Percentiles rank a stretch among this genome's conserved stretches.
Evolutionary conservation across 345 rosid genomes (phyloP).

Genomic region (Gossypium herbaceum): DNA sequence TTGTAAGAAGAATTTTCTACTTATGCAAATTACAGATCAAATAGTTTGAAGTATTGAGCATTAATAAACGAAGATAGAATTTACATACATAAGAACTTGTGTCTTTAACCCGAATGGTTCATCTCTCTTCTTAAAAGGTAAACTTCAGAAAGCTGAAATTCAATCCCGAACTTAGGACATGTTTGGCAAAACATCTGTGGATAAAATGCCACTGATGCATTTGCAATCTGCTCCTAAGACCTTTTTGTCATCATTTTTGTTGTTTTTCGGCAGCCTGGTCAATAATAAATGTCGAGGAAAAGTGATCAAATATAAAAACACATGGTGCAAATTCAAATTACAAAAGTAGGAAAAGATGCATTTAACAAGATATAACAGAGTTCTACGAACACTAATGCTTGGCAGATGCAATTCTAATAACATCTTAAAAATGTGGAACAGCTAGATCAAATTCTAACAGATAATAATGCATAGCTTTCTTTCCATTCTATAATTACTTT

Average conservation of each 20-base stretch:
- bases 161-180: not conserved
- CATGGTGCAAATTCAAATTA: not conserved
- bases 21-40: not conserved
- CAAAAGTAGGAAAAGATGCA: not conserved
- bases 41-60: not conserved
- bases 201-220: not conserved
- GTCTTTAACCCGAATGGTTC: not conserved
- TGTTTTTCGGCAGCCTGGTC: constrained; percentile 6
- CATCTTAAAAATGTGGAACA: not conserved
- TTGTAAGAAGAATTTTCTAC: not conserved
- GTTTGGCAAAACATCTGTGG: not conserved
- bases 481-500: not conserved
- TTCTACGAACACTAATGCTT: not conserved
- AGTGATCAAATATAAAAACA: not conserved
- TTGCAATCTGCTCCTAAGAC: not conserved
- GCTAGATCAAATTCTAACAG: not conserved
- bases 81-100: not conserved
- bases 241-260: not conserved
- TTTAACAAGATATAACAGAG: not conserved
- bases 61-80: not conserved
- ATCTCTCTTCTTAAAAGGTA: not conserved
- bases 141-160: not conserved
- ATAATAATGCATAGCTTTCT: not conserved
- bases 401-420: not conserved
- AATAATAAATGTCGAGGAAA: not conserved